Percentiles rank a stretch among this genome's conserved stretches.
phyloP scores from a whole-genome alignment of 108 stramenopile genomes.

The Fragilariopsis cylindrus region DNA sequence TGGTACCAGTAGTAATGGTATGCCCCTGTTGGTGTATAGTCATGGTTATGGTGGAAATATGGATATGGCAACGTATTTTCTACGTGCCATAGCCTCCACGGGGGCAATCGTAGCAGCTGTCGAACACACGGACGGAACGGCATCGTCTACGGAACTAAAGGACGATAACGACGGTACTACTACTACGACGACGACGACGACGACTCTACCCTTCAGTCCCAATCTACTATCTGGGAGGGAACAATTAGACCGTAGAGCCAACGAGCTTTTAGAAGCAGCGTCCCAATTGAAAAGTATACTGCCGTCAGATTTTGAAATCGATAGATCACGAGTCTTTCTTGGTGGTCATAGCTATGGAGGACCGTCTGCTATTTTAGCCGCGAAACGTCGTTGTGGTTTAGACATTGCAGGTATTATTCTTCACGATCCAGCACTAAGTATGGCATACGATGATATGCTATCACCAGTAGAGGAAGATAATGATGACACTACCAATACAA shows the following conservation, averaged over 20 bases:
- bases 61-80: slow-evolving; percentile 13
- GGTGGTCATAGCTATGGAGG: slow-evolving; percentile 11
- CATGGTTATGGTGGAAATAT: slow-evolving; percentile 13
- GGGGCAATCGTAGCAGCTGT: neutral
- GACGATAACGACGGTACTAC: neutral
- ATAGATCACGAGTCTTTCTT: neutral
- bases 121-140: slow-evolving; percentile 12
- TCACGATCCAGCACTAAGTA: slow-evolving; percentile 6
- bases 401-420: slow-evolving; percentile 1
- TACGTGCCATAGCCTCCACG: neutral
- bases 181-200: too few relatives aligned
- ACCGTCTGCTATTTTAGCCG: neutral
- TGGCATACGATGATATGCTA: neutral
- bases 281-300: neutral
- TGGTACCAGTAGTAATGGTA: neutral
- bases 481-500: too few relatives aligned
- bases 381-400: neutral
- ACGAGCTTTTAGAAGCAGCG: neutral
- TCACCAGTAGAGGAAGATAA: neutral
- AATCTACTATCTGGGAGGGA: neutral
- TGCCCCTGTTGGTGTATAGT: slow-evolving; percentile 1
- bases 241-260: neutral
- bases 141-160: neutral
- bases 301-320: neutral
- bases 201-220: neutral